These are phyloP conservation scores for Neurospora tetraspora DNA, from an alignment of 495 filamentous ascomycete species.

Conservation along the genomic window DNA sequence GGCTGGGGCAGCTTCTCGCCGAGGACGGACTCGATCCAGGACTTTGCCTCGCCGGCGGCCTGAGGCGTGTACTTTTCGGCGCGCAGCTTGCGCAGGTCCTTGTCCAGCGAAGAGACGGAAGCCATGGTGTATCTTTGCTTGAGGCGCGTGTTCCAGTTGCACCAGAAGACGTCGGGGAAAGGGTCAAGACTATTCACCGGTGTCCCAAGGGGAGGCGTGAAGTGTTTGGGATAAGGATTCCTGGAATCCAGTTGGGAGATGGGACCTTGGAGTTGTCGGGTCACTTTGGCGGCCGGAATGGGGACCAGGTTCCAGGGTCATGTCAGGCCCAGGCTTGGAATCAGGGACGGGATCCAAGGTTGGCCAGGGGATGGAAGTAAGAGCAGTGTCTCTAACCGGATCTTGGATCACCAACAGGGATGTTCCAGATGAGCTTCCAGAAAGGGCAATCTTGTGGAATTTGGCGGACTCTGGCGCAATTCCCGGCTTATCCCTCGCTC, in stretches of 20 bases:
- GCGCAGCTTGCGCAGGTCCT: slow-evolving; percentile 88
- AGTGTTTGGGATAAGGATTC: not conserved
- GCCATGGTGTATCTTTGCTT: slow-evolving; percentile 51
- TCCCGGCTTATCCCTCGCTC: not conserved
- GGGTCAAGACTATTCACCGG: not conserved
- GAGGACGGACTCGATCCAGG: slow-evolving; percentile 82
- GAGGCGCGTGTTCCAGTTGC: not conserved
- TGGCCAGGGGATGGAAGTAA: not conserved
- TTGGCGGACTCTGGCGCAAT: not conserved
- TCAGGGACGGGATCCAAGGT: not conserved
- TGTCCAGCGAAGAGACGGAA: slow-evolving; percentile 87
- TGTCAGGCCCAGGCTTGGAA: not conserved
- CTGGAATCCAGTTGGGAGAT: not conserved
- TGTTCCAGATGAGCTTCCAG: not conserved
- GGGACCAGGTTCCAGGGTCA: not conserved
- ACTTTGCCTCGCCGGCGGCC: slow-evolving; percentile 73
- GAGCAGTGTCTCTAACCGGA: not conserved
- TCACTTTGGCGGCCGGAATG: not conserved
- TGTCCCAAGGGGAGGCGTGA: not conserved
- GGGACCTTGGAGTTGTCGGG: not conserved
- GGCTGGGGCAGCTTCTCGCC: slow-evolving; percentile 56
- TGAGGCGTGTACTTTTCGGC: slow-evolving; percentile 88
- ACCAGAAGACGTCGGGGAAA: not conserved
- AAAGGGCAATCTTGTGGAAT: not conserved
- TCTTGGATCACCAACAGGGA: not conserved